phyloP scores from a whole-genome alignment of 2,329 filamentous ascomycete species.

The Scytalidium sp. region DNA sequence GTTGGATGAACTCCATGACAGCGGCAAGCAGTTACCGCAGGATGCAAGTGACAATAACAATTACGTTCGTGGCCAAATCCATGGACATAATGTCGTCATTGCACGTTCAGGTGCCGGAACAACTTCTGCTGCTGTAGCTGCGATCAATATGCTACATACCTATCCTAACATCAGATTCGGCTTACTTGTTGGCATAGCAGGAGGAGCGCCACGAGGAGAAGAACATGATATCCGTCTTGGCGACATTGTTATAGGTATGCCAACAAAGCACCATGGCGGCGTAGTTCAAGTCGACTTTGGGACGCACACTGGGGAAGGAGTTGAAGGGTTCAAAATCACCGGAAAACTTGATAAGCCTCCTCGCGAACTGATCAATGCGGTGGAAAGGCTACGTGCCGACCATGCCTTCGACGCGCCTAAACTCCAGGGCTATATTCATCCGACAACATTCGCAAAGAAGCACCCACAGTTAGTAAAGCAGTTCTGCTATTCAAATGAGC shows the following conservation, averaged over 20 bases:
- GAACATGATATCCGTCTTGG: slow-evolving; percentile 24
- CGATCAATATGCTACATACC: slow-evolving; percentile 24
- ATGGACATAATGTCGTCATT: slow-evolving; percentile 30
- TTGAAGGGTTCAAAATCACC: slow-evolving; percentile 4
- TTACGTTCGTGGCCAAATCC: slow-evolving; percentile 23
- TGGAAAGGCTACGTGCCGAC: slow-evolving; percentile 4
- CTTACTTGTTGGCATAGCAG: slow-evolving; percentile 39
- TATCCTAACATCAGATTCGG: slow-evolving; percentile 24
- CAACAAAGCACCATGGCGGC: slow-evolving; percentile 2
- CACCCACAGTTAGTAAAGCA: slow-evolving; percentile 8
- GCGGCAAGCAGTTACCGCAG: neutral
- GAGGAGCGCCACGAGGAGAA: slow-evolving; percentile 16
- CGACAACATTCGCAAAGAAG: slow-evolving; percentile 7
- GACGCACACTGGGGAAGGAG: slow-evolving; percentile 7
- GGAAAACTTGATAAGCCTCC: slow-evolving; percentile 10
- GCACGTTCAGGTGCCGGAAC: slow-evolving; percentile 31
- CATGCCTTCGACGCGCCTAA: slow-evolving; percentile 5
- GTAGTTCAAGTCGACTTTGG: slow-evolving; percentile 17
- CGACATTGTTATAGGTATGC: slow-evolving; percentile 24
- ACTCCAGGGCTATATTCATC: slow-evolving; percentile 1
- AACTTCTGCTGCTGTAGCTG: slow-evolving; percentile 27
- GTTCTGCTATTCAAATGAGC: slow-evolving; percentile 5
- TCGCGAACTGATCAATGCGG: slow-evolving; percentile 4
- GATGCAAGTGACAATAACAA: slow-evolving; percentile 14
- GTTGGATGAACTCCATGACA: slow-evolving; percentile 17